Evolutionary conservation across 805 yeast genomes (phyloP), one percentile per base, ranked within the genome.

Genomic region (Lipomyces spencermartinsiae): DNA sequence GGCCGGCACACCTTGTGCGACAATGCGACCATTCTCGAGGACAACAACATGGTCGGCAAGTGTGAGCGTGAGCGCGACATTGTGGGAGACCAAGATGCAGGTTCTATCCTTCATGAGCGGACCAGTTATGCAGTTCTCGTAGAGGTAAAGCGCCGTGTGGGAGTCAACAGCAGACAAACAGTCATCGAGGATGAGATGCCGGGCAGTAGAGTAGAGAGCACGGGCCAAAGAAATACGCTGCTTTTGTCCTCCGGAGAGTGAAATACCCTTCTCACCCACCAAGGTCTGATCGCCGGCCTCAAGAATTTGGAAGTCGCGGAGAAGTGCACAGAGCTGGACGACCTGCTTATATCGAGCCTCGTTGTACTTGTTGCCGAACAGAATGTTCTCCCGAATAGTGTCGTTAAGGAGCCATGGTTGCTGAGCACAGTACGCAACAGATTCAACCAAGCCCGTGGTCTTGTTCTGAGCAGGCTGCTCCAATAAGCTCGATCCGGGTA

Each of bases 161-260:
- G 98, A 90, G 79, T 94, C 99, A 66, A 94, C 98, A 62, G 99
- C 99, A 77, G 96, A 89, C 75, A 94, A 84, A 82, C 98, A 94
- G 79, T 94, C 99, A 80, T 94, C 99, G 59, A 94, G 82, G 71
- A 94, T 80, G 56, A 95, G 84, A 76, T 91, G 92, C 68, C 88
- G 87, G 0, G 98, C 89, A 74, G 86, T 85, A 1, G 97, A 93
- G 78, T 94, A 94, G 72, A 94, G 81, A 0, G 98, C 97, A 77
- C 99, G 87, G 1, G 99, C 99, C 66, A 94, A 83, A 0, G 98
- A 93, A 49, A 94, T 94, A 79, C 98, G 88, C 80, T 95, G 98
- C 77, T 95, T 95, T 80, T 94, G 99, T 67, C 99, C 99, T 73
- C 99, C 99, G 22, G 98, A 93, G 66, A 94, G 83, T 0, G 97